Percentiles rank a stretch among this genome's conserved stretches.
These are phyloP conservation scores for Botrytis galanthina DNA, from an alignment of 2,329 filamentous ascomycete species.

Conservation along the genomic window DNA sequence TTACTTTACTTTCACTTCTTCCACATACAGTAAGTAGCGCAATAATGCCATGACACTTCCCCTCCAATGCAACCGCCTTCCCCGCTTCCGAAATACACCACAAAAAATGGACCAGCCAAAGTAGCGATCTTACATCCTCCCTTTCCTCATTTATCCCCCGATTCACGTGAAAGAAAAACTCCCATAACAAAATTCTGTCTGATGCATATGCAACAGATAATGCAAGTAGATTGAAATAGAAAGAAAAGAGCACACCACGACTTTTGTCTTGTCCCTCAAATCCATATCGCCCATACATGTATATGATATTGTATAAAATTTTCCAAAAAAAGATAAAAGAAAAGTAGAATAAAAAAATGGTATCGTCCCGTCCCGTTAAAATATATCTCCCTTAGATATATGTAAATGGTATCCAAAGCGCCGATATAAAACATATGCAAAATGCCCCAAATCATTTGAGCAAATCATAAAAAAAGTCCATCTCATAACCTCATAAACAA, in stretches of 20 bases:
- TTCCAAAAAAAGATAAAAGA: background rate
- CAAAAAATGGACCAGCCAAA: slow-evolving; percentile 13
- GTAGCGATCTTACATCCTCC: background rate
- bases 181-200: background rate
- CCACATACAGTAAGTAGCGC: slow-evolving; percentile 3
- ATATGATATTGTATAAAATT: slow-evolving; percentile 4
- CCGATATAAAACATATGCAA: slow-evolving; percentile 17
- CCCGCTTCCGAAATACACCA: background rate
- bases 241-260: background rate
- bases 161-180: background rate
- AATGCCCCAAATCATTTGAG: background rate
- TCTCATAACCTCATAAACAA: slow-evolving; percentile 12
- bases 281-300: slow-evolving; percentile 2
- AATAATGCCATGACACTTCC: background rate
- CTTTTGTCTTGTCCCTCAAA: slow-evolving; percentile 3
- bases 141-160: background rate
- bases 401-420: slow-evolving; percentile 20
- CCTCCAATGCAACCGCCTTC: background rate
- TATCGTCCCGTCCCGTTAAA: slow-evolving; percentile 19
- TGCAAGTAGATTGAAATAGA: background rate
- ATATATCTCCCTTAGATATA: slow-evolving; percentile 19
- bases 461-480: slow-evolving; percentile 11
- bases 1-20: background rate
- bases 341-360: slow-evolving; percentile 11
- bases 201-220: slow-evolving; percentile 7